Percentiles rank a stretch among this genome's conserved stretches.
These are phyloP conservation scores for Dactylellina haptotyla DNA, from an alignment of 2,329 filamentous ascomycete species.

Conservation along the genomic window DNA sequence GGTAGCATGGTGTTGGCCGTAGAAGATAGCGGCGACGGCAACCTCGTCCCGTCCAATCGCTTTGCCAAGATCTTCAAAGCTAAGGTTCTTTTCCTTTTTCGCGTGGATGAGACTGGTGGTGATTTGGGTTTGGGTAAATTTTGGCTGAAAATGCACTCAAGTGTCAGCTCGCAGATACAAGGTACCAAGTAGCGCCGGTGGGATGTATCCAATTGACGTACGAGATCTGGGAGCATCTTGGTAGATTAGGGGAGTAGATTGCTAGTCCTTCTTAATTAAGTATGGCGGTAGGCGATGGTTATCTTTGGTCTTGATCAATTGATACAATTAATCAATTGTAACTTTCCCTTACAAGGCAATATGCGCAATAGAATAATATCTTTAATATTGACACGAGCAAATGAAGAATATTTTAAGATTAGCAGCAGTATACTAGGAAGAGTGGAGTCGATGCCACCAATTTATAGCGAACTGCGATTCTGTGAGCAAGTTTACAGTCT, in stretches of 20 bases:
- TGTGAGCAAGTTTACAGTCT: not conserved
- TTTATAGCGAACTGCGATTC: not conserved
- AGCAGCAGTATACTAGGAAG: not conserved
- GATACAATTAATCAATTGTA: not conserved
- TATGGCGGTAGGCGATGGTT: too few relatives aligned
- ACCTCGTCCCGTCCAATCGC: conserved; percentile 58
- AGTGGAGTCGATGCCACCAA: not conserved
- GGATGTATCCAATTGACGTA: not conserved
- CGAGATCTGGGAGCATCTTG: not conserved
- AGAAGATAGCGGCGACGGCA: conserved; percentile 58
- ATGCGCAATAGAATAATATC: too few relatives aligned
- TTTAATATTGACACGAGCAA: too few relatives aligned
- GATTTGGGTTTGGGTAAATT: conserved; percentile 28
- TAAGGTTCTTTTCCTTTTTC: conserved; percentile 54
- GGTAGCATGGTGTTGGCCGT: conserved; percentile 56
- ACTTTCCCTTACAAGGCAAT: too few relatives aligned
- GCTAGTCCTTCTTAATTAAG: too few relatives aligned
- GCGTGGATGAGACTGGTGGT: conserved; percentile 55
- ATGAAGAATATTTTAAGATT: too few relatives aligned
- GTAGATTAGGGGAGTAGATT: too few relatives aligned
- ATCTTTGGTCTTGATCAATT: too few relatives aligned
- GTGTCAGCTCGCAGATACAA: not conserved
- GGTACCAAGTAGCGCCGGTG: not conserved
- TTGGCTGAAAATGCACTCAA: too few relatives aligned
- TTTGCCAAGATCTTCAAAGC: conserved; percentile 56